Conservation (phyloP, 148 eudicot genomes). For the Bassia scoparia region DNA sequence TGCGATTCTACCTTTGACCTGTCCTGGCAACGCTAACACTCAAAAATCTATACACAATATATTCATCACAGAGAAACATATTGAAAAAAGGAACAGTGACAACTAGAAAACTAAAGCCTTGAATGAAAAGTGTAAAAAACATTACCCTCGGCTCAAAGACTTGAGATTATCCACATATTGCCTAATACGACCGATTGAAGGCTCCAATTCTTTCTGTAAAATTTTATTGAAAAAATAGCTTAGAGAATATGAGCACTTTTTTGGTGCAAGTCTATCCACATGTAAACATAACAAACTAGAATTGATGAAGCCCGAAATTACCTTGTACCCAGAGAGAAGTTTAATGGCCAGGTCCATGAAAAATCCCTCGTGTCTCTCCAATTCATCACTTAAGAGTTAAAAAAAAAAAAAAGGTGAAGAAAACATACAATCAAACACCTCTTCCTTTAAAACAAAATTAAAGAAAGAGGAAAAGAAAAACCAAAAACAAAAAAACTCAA, state of each 20-base stretch:
- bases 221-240: neutral
- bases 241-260: too few species aligned
- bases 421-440: neutral
- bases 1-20: conserved; percentile 41
- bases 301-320: conserved; percentile 20
- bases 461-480: neutral
- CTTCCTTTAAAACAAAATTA: too few species aligned
- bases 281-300: neutral
- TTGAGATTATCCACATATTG: conserved; percentile 78
- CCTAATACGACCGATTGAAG: conserved; percentile 65
- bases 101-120: neutral
- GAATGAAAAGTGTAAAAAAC: conserved; percentile 2
- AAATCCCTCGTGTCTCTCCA: conserved; percentile 74
- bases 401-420: conserved; percentile 8
- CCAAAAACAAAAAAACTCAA: neutral
- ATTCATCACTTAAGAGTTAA: conserved; percentile 58
- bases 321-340: conserved; percentile 83
- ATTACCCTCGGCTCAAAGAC: conserved; percentile 69
- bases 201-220: conserved; percentile 77
- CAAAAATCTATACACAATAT: neutral
- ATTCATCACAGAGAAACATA: neutral
- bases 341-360: conserved; percentile 62
- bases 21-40: conserved; percentile 20
- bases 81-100: neutral
- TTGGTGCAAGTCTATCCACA: neutral